Evolutionary conservation across 2,329 filamentous ascomycete genomes (phyloP).

Genomic region (Stemphylium beticola): DNA sequence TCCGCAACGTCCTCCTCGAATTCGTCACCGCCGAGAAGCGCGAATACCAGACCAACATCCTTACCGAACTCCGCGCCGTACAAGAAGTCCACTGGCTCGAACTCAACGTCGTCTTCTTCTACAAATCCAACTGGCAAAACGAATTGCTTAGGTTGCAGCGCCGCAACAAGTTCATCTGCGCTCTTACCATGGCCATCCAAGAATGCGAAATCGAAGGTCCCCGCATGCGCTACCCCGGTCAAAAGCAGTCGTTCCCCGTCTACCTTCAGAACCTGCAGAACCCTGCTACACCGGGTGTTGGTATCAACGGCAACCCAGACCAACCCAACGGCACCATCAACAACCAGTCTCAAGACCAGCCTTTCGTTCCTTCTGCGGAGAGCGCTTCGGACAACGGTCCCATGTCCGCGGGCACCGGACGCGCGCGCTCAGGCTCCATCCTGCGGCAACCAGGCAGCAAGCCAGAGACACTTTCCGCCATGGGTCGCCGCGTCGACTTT

Average conservation of each 20-base stretch:
- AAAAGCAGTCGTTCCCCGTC: conserved; percentile 70
- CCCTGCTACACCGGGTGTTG: conserved; percentile 50
- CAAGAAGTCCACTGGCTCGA: conserved; percentile 84
- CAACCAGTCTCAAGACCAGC: conserved; percentile 48
- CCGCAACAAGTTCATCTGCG: conserved; percentile 92
- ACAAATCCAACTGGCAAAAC: conserved; percentile 97
- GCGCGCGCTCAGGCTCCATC: conserved; percentile 57
- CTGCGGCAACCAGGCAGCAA: conserved; percentile 59
- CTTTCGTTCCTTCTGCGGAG: conserved; percentile 50
- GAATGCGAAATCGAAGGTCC: conserved; percentile 86
- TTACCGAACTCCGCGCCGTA: conserved; percentile 82
- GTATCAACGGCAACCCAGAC: conserved; percentile 54
- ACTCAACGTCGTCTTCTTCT: conserved; percentile 94
- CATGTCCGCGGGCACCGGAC: conserved; percentile 5
- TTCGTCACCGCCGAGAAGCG: conserved; percentile 87
- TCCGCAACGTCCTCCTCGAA: conserved; percentile 79
- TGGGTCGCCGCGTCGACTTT: conserved; percentile 71
- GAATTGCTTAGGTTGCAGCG: conserved; percentile 87
- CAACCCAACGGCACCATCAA: conserved; percentile 49
- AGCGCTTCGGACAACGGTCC: conserved; percentile 12
- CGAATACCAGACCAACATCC: conserved; percentile 84
- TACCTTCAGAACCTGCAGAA: conserved; percentile 64
- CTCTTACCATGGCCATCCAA: conserved; percentile 85
- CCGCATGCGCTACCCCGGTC: conserved; percentile 72
- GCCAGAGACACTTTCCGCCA: conserved; percentile 63